Base-by-base conservation (phyloP, 1,284 basidiomycete species). In the Phlebopus sp. region DNA sequence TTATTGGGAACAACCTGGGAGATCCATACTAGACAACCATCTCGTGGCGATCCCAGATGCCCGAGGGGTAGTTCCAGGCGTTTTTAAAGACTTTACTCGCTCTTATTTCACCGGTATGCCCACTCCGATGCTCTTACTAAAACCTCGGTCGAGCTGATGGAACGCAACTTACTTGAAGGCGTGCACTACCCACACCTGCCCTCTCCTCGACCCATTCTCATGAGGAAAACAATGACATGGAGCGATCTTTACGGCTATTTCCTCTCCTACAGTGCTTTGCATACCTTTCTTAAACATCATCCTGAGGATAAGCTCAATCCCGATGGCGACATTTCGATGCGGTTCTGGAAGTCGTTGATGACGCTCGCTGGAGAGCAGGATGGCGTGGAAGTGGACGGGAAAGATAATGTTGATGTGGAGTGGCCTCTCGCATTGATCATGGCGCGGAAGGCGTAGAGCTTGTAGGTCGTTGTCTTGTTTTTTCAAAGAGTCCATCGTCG, bases 1-100 rank as follows among this genome's bases (percentile, higher is more conserved):
- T 1, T 80, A 90, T 60, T 94, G 89, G 79, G 76, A 91, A 55
- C 83, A 86, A 43, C 92, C 91, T 0, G 91, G 92, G 1, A 76
- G 92, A 8, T 75, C 75, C 0, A 86, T 92, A 53, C 71, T 93
- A 15, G 86, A 90, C 42, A 76, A 77, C 9, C 81, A 89, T 55
- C 75, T 93, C 0, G 69, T 80, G 6, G 81, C 80, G 10, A 75
- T 93, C 11, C 86, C 86, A 0, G 77, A 82, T 50, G 82, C 87
- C 0, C 59, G 68, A 2, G 46, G 56, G 27, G 53, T 70, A 52
- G 60, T 70, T 34, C 66, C 66, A 3, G 63, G 63, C 29, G 55
- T 58, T 15, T 73, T 72, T 51, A 60, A 63, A 37, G 66, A 73
- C 18, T 71, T 79, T 44, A 67, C 76, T 23, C 59, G 58, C 0